Conservation (phyloP, 75 land plant genomes). For the Isoetes taiwanensis region DNA sequence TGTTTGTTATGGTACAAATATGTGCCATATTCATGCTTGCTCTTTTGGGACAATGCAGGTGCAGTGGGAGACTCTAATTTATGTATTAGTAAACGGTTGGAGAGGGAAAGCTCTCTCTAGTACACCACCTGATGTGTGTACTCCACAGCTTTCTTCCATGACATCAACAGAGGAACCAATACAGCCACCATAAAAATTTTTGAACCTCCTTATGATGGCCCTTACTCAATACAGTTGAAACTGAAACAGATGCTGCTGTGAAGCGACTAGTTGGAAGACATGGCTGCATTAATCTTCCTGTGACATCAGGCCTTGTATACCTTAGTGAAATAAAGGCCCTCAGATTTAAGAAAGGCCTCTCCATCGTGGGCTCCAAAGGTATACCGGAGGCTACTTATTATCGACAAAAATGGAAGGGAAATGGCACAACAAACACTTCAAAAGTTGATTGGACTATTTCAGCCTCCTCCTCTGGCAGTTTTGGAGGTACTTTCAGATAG, state of each 20-base stretch:
- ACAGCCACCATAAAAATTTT: slow-evolving; percentile 17
- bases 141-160: background rate
- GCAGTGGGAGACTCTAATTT: slow-evolving; percentile 54
- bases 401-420: slow-evolving; percentile 42
- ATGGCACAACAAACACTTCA: slow-evolving; percentile 39
- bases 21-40: background rate
- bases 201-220: slow-evolving; percentile 59
- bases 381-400: no score
- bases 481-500: slow-evolving; percentile 26
- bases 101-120: background rate
- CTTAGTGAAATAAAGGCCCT: no score
- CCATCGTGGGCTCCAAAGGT: no score
- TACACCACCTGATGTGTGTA: background rate
- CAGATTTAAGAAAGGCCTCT: slow-evolving; percentile 48
- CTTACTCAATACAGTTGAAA: slow-evolving; percentile 29
- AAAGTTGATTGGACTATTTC: slow-evolving; percentile 21
- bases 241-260: slow-evolving; percentile 38
- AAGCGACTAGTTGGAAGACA: slow-evolving; percentile 30
- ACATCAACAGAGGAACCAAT: slow-evolving; percentile 4
- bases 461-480: slow-evolving; percentile 27
- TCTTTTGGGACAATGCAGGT: slow-evolving; percentile 18
- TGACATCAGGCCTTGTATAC: no score
- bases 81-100: slow-evolving; percentile 17
- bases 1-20: background rate
- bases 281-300: no score